Evolutionary conservation across 2,329 filamentous ascomycete genomes (phyloP).

Genomic region (Aspergillus awamori): DNA sequence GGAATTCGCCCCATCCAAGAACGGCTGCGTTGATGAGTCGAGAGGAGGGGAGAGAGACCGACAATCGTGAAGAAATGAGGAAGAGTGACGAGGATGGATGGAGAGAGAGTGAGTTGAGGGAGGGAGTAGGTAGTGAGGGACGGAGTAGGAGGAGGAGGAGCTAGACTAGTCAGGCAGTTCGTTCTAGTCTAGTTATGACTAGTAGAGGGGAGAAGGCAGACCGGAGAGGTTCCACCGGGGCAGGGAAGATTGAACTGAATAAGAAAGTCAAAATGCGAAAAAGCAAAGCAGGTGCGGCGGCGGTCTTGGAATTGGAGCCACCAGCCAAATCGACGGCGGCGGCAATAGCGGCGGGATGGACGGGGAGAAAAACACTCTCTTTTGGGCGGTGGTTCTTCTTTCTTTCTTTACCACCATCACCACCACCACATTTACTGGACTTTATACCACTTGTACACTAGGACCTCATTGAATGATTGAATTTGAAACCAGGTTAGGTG

Average conservation of each 20-base stretch:
- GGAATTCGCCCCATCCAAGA: slow-evolving; percentile 22
- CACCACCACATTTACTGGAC: not conserved
- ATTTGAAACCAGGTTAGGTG: too few species aligned
- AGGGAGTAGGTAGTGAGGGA: too few species aligned
- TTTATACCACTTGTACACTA: too few species aligned
- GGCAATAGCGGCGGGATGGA: slow-evolving; percentile 28
- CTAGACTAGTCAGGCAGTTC: not conserved
- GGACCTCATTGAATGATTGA: too few species aligned
- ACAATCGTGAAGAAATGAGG: slow-evolving; percentile 10
- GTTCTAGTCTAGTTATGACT: too few species aligned
- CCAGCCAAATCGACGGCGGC: slow-evolving; percentile 23
- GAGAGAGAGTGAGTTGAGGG: not conserved
- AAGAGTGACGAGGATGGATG: slow-evolving; percentile 11
- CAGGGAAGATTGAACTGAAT: not conserved
- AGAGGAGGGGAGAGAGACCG: slow-evolving; percentile 8
- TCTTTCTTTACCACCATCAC: not conserved
- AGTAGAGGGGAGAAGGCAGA: slow-evolving; percentile 10
- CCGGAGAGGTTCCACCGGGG: slow-evolving; percentile 9
- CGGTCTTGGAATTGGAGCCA: slow-evolving; percentile 21
- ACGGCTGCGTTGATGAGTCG: not conserved
- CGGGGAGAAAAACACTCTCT: slow-evolving; percentile 3
- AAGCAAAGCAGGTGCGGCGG: slow-evolving; percentile 19
- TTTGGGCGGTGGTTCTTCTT: not conserved
- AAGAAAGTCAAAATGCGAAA: not conserved
- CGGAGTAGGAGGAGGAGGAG: slow-evolving; percentile 4